phyloP scores from a whole-genome alignment of 768 basidiomycete species.

The Tricholoma hemisulphureum region DNA sequence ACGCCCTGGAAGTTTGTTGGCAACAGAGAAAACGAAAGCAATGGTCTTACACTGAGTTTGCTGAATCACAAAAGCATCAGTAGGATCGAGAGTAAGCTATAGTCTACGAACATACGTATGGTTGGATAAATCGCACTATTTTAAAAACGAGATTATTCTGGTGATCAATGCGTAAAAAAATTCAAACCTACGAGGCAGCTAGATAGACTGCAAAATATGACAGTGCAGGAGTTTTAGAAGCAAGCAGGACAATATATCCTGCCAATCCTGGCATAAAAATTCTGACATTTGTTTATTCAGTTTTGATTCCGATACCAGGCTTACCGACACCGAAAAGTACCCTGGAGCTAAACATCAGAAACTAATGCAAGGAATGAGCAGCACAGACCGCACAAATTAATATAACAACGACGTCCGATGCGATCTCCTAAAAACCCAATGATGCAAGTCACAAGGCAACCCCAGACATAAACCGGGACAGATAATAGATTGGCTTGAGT shows the following conservation, averaged over 20 bases:
- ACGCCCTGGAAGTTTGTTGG: conserved; percentile 45
- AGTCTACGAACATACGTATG: conserved; percentile 38
- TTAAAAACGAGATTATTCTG: background rate
- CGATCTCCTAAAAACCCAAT: conserved; percentile 66
- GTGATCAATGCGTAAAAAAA: background rate
- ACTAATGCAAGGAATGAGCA: background rate
- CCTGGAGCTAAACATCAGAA: conserved; percentile 12
- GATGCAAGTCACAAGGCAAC: conserved; percentile 61
- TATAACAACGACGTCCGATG: conserved; percentile 51
- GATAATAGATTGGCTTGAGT: conserved; percentile 72
- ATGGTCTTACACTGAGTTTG: conserved; percentile 49
- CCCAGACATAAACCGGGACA: conserved; percentile 76
- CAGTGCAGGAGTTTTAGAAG: conserved; percentile 55
- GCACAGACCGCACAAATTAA: conserved; percentile 55
- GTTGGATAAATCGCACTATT: conserved; percentile 50
- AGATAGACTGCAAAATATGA: conserved; percentile 75
- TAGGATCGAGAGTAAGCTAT: background rate
- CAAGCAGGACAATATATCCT: conserved; percentile 67
- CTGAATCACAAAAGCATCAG: conserved; percentile 20
- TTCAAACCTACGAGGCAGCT: conserved; percentile 58
- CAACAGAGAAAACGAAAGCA: conserved; percentile 1
- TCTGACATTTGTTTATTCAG: background rate
- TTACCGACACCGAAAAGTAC: conserved; percentile 28
- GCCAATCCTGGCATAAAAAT: conserved; percentile 35
- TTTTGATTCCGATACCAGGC: background rate